Conservation (phyloP, 768 basidiomycete species). For the Dioszegia hungarica region DNA sequence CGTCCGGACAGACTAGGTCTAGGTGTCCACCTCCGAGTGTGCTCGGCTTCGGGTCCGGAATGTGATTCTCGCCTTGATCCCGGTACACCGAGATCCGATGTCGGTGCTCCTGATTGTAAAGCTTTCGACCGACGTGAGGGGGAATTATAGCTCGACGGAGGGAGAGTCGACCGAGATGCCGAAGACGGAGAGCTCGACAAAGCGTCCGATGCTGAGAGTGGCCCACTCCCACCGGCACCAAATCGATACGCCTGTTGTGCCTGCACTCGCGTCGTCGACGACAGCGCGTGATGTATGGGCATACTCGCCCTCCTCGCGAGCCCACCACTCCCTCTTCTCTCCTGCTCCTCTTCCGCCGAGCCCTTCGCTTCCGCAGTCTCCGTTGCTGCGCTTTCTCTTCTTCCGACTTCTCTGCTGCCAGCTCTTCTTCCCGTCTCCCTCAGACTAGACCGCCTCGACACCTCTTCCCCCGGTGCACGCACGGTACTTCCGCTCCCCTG, state of each 20-base stretch:
- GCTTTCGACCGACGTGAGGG: background rate
- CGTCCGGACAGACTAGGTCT: background rate
- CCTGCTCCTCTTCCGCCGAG: background rate
- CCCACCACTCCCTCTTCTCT: background rate
- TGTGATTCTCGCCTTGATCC: background rate
- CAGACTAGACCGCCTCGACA: background rate
- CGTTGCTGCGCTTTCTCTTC: too few relatives aligned
- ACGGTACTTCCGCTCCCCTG: background rate
- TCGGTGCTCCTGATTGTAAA: too few relatives aligned
- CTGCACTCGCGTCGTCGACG: background rate
- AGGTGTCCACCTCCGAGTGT: background rate
- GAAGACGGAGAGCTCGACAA: too few relatives aligned
- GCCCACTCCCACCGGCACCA: too few relatives aligned
- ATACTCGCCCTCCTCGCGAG: background rate
- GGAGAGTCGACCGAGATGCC: too few relatives aligned
- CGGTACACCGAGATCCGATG: too few relatives aligned
- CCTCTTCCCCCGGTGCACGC: background rate
- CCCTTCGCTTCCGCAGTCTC: background rate
- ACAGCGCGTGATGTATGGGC: background rate
- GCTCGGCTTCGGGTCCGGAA: background rate
- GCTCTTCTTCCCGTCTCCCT: background rate
- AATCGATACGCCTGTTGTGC: too few relatives aligned
- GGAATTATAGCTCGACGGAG: background rate
- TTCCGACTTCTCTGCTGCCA: background rate
- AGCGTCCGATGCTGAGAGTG: too few relatives aligned